These are phyloP conservation scores for Hyphopichia pseudoburtonii DNA, from an alignment of 1,139 yeast species.

Conservation along the genomic window DNA sequence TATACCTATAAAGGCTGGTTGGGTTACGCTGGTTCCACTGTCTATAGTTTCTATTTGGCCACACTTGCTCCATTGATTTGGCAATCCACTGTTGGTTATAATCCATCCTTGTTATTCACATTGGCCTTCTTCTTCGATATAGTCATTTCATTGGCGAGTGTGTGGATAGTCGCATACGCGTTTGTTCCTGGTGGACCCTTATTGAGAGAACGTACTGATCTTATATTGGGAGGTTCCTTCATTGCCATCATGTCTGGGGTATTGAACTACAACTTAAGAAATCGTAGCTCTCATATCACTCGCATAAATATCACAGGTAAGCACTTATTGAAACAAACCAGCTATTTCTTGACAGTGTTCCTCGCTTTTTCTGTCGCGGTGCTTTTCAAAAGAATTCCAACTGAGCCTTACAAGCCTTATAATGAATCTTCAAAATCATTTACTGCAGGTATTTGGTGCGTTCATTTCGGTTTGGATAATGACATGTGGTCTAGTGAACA, in stretches of 20 bases:
- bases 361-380: constrained; percentile 34
- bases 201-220: constrained; percentile 83
- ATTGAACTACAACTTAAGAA: constrained; percentile 31
- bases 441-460: constrained; percentile 97
- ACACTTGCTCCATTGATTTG: constrained; percentile 66
- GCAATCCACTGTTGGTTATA: constrained; percentile 54
- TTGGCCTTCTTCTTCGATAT: constrained; percentile 57
- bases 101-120: constrained; percentile 59
- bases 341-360: constrained; percentile 26
- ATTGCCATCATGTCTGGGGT: constrained; percentile 48
- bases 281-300: constrained; percentile 19
- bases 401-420: constrained; percentile 63
- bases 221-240: constrained; percentile 51
- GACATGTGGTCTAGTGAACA: constrained; percentile 98
- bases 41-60: constrained; percentile 62
- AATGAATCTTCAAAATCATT: constrained; percentile 74
- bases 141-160: constrained; percentile 71
- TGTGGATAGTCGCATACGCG: constrained; percentile 97
- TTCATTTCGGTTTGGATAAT: constrained; percentile 94
- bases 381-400: constrained; percentile 61
- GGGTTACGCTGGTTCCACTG: constrained; percentile 79
- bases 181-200: constrained; percentile 93
- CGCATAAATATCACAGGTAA: constrained; percentile 20
- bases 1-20: constrained; percentile 66
- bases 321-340: constrained; percentile 23